Evolutionary conservation across 2,329 filamentous ascomycete species (phyloP).

Genomic region (Xylaria multiplex): DNA sequence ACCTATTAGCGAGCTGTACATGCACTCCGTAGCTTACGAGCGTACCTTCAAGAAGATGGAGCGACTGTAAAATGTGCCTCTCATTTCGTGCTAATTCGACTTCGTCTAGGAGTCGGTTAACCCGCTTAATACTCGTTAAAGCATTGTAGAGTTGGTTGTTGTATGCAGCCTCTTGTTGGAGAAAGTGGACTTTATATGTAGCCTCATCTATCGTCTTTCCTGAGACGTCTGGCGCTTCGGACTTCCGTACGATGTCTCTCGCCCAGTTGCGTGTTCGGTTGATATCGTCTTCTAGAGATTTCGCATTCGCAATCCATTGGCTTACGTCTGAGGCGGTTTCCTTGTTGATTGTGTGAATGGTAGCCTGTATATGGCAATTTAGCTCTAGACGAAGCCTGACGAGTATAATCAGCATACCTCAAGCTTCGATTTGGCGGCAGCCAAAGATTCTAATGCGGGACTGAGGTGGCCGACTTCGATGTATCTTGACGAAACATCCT

Average conservation of each 20-base stretch:
- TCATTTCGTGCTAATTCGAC: constrained; percentile 68
- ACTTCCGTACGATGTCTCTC: constrained; percentile 80
- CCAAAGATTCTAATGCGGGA: constrained; percentile 54
- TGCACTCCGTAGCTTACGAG: constrained; percentile 8
- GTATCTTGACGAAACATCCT: constrained; percentile 54
- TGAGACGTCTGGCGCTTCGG: constrained; percentile 69
- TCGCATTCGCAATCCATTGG: constrained; percentile 86
- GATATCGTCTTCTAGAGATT: constrained; percentile 86
- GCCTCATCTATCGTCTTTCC: constrained; percentile 64
- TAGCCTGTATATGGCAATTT: constrained; percentile 57
- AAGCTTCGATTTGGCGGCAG: constrained; percentile 56
- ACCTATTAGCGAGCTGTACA: constrained; percentile 40
- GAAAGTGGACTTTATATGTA: constrained; percentile 65
- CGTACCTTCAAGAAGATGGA: constrained; percentile 67
- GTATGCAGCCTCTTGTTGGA: constrained; percentile 67
- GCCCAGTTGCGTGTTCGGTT: constrained; percentile 81
- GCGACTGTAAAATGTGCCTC: constrained; percentile 64
- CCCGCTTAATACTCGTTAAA: constrained; percentile 63
- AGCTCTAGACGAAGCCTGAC: not conserved
- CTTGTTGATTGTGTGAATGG: constrained; percentile 80
- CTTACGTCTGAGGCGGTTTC: constrained; percentile 82
- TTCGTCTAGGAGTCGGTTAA: constrained; percentile 69
- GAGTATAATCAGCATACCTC: constrained; percentile 51
- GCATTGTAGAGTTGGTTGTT: constrained; percentile 65
- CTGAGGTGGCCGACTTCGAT: constrained; percentile 52